Percentiles rank a stretch among this genome's conserved stretches.
phyloP scores from a whole-genome alignment of 2,329 filamentous ascomycete genomes.

The Pezizomycotina sp. region DNA sequence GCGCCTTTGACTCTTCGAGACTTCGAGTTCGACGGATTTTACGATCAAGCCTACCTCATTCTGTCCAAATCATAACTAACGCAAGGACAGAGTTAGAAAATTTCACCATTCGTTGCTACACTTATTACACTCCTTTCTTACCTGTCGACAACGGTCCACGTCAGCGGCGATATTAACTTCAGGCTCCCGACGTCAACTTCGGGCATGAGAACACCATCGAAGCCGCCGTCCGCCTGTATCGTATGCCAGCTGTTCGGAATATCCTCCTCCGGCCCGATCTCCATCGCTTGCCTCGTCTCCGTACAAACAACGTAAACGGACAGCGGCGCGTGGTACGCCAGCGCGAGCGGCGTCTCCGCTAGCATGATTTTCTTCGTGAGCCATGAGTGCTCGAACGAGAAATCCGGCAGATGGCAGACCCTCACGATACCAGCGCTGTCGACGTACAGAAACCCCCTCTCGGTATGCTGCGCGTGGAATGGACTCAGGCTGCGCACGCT shows the following conservation, averaged over 20 bases:
- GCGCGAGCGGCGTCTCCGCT: conserved; percentile 49
- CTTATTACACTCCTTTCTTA: conserved; percentile 1
- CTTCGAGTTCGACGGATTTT: conserved; percentile 67
- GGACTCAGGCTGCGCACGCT: conserved; percentile 54
- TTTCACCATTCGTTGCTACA: not conserved
- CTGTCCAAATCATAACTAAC: not conserved
- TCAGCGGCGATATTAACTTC: conserved; percentile 61
- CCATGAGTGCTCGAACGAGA: conserved; percentile 61
- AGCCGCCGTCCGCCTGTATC: conserved; percentile 14
- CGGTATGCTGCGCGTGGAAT: conserved; percentile 61
- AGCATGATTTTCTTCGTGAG: conserved; percentile 55
- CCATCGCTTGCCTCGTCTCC: conserved; percentile 48
- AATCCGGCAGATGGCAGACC: conserved; percentile 40
- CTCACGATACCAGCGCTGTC: conserved; percentile 38
- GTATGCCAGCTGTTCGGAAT: not conserved
- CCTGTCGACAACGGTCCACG: conserved; percentile 58
- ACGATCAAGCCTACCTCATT: conserved; percentile 32
- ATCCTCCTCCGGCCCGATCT: conserved; percentile 13
- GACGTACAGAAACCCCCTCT: conserved; percentile 68
- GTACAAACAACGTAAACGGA: conserved; percentile 64
- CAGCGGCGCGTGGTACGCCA: conserved; percentile 61
- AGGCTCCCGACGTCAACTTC: conserved; percentile 54
- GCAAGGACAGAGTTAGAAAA: not conserved
- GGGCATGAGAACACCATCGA: conserved; percentile 43
- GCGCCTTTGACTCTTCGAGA: conserved; percentile 85